Base-by-base conservation (phyloP, 2,329 filamentous ascomycete species). In the Diaporthe helianthi region DNA sequence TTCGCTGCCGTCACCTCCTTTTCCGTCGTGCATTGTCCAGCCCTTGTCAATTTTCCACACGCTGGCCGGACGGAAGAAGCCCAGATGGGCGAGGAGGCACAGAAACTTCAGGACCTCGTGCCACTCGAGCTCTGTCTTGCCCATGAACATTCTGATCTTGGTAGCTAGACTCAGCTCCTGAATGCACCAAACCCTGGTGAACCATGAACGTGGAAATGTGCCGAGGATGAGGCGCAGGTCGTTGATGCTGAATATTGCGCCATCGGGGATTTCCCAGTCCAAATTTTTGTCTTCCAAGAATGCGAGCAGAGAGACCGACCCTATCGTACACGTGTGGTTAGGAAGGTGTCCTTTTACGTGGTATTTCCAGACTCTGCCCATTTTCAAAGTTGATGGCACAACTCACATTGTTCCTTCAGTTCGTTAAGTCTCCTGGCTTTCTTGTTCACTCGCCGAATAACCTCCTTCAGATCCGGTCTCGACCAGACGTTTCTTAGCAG, bases 41-140 rank as follows among this genome's bases (percentile, higher is more conserved):
- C 49, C 64, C 9, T 54, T 41, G 13, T 66, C 64, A 31, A 66
- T 53, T 13, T 66, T 66, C 64, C 64, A 66, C 12, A 53, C 44
- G 31, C 52, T 68, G 12, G 65, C 49, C 7, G 36, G 51, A 33
- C 64, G 64, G 49, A 66, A 66, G 64, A 66, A 66, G 26, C 64
- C 64, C 3, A 66, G 24, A 24, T 66, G 49, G 19, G 64, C 31
- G 1, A 66, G 51, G 26, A 66, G 46, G 24, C 64, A 66, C 9
- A 66, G 36, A 4, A 66, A 66, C 19, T 66, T 66, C 4, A 66
- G 26, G 8, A 66, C 64, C 49, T 66, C 64, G n/a, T 54, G 46
- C 64, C 64, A 66, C n/a, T 66, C 64, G 3, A 66, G 64, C 17
- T 66, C 64, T 24, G 64, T 66, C 31, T 66, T 46, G 24, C 64